Percentiles rank a stretch among this genome's conserved stretches.
phyloP scores from a whole-genome alignment of 768 basidiomycete species.

The Sarcodon sp. region DNA sequence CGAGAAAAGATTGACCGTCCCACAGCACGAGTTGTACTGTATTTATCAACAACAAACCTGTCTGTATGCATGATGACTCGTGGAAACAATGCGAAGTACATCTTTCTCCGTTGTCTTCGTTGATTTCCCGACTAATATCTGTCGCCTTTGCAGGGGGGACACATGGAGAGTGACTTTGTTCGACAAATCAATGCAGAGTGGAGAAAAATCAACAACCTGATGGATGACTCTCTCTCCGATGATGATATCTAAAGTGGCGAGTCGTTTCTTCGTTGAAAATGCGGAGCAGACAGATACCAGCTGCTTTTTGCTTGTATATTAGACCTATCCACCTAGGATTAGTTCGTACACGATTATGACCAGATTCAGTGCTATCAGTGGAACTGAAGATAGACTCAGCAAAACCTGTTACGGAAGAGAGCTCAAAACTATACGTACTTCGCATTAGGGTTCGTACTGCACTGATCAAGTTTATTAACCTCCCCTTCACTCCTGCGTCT shows the following conservation, averaged over 20 bases:
- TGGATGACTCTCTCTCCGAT: background rate
- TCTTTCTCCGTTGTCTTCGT: background rate
- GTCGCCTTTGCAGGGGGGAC: constrained; percentile 45
- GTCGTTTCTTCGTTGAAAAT: constrained; percentile 6
- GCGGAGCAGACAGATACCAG: constrained; percentile 4
- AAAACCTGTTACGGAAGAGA: background rate
- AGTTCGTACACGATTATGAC: constrained; percentile 82
- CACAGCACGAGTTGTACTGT: constrained; percentile 80
- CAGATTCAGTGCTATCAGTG: constrained; percentile 80
- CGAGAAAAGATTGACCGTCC: constrained; percentile 3
- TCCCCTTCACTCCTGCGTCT: constrained; percentile 66
- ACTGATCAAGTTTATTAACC: constrained; percentile 84
- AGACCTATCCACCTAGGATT: constrained; percentile 38
- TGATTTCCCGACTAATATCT: background rate
- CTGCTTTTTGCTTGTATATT: background rate
- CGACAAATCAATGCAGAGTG: constrained; percentile 68
- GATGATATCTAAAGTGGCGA: constrained; percentile 1
- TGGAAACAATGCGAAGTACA: constrained; percentile 76
- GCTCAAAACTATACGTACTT: constrained; percentile 46
- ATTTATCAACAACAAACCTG: constrained; percentile 50
- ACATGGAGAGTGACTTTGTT: constrained; percentile 62
- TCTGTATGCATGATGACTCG: constrained; percentile 64
- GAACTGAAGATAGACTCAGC: constrained; percentile 43
- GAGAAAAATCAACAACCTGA: constrained; percentile 36
- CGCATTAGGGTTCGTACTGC: constrained; percentile 96